Evolutionary conservation across 2,329 filamentous ascomycete genomes (phyloP), one percentile per base, ranked within the genome.

Genomic region (Ophiostoma sp.): DNA sequence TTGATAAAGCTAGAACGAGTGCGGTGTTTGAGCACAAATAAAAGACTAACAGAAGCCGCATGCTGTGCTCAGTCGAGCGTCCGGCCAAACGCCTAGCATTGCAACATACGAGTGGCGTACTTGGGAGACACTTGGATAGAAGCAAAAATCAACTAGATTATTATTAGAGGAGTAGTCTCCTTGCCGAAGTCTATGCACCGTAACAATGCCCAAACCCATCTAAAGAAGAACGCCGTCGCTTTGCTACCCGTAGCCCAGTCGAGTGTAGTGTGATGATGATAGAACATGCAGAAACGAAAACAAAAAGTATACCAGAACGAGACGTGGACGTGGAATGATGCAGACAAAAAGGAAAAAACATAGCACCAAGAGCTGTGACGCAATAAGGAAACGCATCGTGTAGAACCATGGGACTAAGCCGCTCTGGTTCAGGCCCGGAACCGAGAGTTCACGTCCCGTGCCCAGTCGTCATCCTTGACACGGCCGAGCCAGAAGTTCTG

Each of bases 401-500:
- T 27, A 27, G 27, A 27, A 27, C 27, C 27, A 27, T 1, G 27
- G 27, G 27, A 27, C 27, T 27, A 27, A 27, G 2, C 27, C 27
- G 27, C 27, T 27, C 27, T 27, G 27, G 27, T 27, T 27, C 27
- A 27, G 2, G 27, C 27, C 27, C 73, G 70, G 66, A 76, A 75
- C 65, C 73, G 74, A 41, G 75, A 82, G 82, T 72, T 76, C 67
- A 88, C 81, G 9, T 83, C 84, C 64, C 84, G 82, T 74, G 88
- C 84, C 91, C 91, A 95, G 70, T 87, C 87, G 65, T 88, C 84
- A 71, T 86, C 82, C 86, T 79, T 67, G 86, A 70, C 67, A 12
- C 73, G 86, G 70, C 90, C 90, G 16, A 96, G 81, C 93, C 93
- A 97, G 80, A 96, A 97, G 69, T 83, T 83, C 72, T 85, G 85